phyloP scores from a whole-genome alignment of 345 rosid species.

The Brassica incana region DNA sequence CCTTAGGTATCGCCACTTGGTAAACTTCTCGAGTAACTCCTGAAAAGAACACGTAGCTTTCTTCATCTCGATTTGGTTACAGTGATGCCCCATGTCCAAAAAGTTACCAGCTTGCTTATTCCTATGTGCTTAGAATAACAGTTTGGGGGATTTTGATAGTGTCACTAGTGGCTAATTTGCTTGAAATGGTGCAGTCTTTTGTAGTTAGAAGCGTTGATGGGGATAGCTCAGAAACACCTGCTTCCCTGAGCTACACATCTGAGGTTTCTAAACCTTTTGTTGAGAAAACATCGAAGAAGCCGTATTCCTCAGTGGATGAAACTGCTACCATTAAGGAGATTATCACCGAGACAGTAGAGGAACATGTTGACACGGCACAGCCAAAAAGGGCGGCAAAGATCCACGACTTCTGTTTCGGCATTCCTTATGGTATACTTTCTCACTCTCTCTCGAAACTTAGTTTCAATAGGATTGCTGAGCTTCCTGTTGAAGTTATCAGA shows the following conservation, averaged over 20 bases:
- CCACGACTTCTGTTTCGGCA: slow-evolving; percentile 94
- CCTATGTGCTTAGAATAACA: neutral
- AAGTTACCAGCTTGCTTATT: neutral
- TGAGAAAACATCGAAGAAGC: slow-evolving; percentile 37
- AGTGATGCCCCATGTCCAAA: slow-evolving; percentile 8
- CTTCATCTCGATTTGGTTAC: neutral
- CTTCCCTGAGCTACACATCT: slow-evolving; percentile 44
- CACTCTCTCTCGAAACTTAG: neutral
- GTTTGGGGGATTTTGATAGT: neutral
- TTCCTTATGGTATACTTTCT: slow-evolving; percentile 68
- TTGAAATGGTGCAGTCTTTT: slow-evolving; percentile 43
- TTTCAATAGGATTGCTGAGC: neutral
- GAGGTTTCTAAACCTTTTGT: slow-evolving; percentile 50
- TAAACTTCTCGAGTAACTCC: slow-evolving; percentile 19
- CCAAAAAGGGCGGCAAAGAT: slow-evolving; percentile 62
- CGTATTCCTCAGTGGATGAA: slow-evolving; percentile 37
- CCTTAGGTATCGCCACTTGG: slow-evolving; percentile 49
- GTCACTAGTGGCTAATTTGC: slow-evolving; percentile 12
- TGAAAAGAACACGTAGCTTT: neutral
- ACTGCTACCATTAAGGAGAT: slow-evolving; percentile 22
- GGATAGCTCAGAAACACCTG: slow-evolving; percentile 36
- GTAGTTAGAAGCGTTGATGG: slow-evolving; percentile 55
- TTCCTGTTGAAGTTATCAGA: neutral
- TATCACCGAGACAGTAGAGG: slow-evolving; percentile 38
- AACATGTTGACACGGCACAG: slow-evolving; percentile 29